phyloP scores from a whole-genome alignment of 495 filamentous ascomycete species.

The Rhypophila decipiens region DNA sequence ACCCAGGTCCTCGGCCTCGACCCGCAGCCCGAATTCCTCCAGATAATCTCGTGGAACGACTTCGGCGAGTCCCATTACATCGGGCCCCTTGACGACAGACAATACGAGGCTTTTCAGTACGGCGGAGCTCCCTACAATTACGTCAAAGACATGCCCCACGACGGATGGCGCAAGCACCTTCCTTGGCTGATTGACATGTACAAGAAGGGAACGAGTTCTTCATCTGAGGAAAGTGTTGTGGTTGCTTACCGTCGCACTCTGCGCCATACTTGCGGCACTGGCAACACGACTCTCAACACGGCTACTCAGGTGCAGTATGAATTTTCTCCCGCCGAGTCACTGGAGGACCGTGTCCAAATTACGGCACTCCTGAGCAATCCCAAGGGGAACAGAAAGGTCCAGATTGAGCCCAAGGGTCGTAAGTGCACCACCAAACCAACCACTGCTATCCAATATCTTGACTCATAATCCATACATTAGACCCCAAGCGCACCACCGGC shows the following conservation, averaged over 20 bases:
- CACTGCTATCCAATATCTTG: no score
- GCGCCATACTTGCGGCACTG: no score
- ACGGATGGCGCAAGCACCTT: conserved; percentile 36
- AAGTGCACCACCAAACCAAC: no score
- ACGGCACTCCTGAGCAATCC: no score
- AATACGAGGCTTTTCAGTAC: conserved; percentile 35
- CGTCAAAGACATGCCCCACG: conserved; percentile 30
- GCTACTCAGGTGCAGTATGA: no score
- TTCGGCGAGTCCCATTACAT: conserved; percentile 42
- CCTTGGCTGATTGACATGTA: conserved; percentile 57
- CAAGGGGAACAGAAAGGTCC: no score
- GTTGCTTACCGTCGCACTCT: conserved; percentile 51
- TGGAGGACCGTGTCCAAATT: no score
- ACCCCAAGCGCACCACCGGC: no score
- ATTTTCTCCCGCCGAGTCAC: no score
- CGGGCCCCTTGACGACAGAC: conserved; percentile 37
- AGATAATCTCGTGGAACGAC: conserved; percentile 31
- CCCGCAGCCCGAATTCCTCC: conserved; percentile 36
- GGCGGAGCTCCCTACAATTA: conserved; percentile 36
- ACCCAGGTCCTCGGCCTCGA: conserved; percentile 39
- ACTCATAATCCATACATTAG: no score
- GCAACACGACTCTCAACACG: no score
- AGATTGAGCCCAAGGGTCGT: no score
- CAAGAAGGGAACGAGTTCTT: conserved; percentile 21
- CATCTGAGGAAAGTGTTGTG: conserved; percentile 35